Evolutionary conservation across 345 rosid species (phyloP).

Genomic region (Gossypium sturtianum): DNA sequence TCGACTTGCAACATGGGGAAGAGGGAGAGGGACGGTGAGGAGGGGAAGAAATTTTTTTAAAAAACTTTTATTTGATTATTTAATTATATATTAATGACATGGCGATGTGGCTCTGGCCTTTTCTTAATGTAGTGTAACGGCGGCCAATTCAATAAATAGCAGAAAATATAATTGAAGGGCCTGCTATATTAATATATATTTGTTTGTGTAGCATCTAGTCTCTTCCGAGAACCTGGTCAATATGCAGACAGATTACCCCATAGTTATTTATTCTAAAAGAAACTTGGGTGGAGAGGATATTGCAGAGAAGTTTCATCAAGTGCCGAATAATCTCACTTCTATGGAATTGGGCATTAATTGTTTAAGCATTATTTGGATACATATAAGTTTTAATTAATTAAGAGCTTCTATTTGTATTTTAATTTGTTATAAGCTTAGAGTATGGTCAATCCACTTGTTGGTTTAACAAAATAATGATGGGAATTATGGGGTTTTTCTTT

Average conservation of each 20-base stretch:
- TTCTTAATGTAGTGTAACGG: no score
- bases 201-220: no score
- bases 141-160: no score
- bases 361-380: slow-evolving; percentile 16
- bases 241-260: slow-evolving; percentile 21
- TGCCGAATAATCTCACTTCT: slow-evolving; percentile 46
- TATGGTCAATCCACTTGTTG: slow-evolving; percentile 43
- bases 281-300: slow-evolving; percentile 39
- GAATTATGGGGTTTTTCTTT: slow-evolving; percentile 18
- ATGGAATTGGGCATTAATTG: slow-evolving; percentile 20
- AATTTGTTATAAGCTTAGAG: slow-evolving; percentile 11
- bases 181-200: no score
- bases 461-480: slow-evolving; percentile 21
- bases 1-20: no score
- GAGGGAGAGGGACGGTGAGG: no score
- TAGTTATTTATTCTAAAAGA: slow-evolving; percentile 4
- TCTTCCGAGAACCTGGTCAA: slow-evolving; percentile 55
- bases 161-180: no score
- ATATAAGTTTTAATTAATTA: background rate
- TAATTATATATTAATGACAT: no score
- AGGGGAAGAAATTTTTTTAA: no score
- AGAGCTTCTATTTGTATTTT: background rate
- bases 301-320: slow-evolving; percentile 44
- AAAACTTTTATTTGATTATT: no score
- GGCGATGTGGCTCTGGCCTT: no score